Evolutionary conservation across 2,329 filamentous ascomycete species (phyloP).

Genomic region (Colletotrichum lini): DNA sequence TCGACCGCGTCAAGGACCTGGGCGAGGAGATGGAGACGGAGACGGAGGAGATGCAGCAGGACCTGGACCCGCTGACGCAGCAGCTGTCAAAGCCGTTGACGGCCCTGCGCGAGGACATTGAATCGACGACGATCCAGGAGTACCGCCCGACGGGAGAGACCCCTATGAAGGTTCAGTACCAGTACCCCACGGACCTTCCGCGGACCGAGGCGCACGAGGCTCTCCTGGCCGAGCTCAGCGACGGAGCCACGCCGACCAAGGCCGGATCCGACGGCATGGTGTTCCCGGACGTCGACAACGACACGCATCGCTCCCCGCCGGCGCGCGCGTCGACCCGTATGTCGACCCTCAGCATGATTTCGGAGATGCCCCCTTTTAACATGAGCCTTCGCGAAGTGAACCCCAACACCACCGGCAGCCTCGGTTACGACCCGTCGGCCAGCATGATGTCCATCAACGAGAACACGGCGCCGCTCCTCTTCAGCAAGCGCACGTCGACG

Average conservation of each 20-base stretch:
- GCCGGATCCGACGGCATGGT: constrained; percentile 47
- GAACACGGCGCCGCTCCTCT: constrained; percentile 61
- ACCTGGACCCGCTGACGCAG: constrained; percentile 72
- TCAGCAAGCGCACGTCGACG: constrained; percentile 59
- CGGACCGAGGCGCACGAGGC: constrained; percentile 71
- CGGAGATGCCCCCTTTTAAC: constrained; percentile 48
- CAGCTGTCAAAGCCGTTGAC: constrained; percentile 78
- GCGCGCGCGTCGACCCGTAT: constrained; percentile 39
- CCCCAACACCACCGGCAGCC: constrained; percentile 56
- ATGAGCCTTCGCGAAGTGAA: constrained; percentile 70
- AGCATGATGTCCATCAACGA: constrained; percentile 59
- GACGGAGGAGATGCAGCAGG: constrained; percentile 69
- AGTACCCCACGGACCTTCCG: constrained; percentile 84
- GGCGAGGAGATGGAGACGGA: constrained; percentile 76
- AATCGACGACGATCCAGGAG: constrained; percentile 77
- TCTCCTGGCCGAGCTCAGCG: constrained; percentile 60
- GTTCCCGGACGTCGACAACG: constrained; percentile 58
- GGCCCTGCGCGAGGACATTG: constrained; percentile 79
- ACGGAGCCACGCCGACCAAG: constrained; percentile 48
- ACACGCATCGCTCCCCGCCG: constrained; percentile 28
- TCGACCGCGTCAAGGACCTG: constrained; percentile 77
- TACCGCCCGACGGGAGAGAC: constrained; percentile 90
- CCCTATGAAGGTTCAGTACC: constrained; percentile 84
- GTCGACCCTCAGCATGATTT: constrained; percentile 41
- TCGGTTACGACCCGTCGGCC: constrained; percentile 61